These are phyloP conservation scores for Calocera cornea DNA, from an alignment of 768 basidiomycete genomes.

Conservation along the genomic window DNA sequence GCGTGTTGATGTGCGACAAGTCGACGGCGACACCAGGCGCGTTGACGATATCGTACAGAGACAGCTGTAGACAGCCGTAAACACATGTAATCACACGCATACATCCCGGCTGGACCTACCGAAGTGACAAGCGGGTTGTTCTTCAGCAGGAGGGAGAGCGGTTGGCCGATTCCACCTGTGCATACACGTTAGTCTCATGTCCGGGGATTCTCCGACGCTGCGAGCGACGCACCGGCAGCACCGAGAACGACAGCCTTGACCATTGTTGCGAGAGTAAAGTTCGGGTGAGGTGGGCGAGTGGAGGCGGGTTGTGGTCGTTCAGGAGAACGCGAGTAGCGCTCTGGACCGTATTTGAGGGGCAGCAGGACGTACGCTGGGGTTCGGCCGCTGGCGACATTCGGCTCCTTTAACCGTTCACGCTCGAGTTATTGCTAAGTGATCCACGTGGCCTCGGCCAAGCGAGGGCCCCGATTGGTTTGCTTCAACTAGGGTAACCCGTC, in stretches of 20 bases:
- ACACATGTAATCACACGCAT: slow-evolving; percentile 1
- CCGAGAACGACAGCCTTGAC: slow-evolving; percentile 90
- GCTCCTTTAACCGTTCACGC: too few relatives aligned
- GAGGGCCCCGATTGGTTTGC: too few relatives aligned
- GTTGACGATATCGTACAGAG: slow-evolving; percentile 91
- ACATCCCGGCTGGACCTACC: slow-evolving; percentile 28
- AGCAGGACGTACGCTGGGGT: neutral
- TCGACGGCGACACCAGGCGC: slow-evolving; percentile 96
- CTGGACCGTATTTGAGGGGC: neutral
- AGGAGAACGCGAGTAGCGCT: neutral
- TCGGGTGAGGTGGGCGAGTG: slow-evolving; percentile 1
- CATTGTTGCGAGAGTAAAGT: slow-evolving; percentile 26
- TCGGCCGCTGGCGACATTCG: neutral
- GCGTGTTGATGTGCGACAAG: slow-evolving; percentile 83
- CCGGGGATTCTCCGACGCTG: neutral
- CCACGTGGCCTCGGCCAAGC: too few relatives aligned
- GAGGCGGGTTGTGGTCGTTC: slow-evolving; percentile 3
- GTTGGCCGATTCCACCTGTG: slow-evolving; percentile 91
- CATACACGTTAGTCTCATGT: neutral
- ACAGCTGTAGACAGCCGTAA: slow-evolving; percentile 37
- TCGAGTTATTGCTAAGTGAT: too few relatives aligned
- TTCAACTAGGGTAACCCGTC: too few relatives aligned
- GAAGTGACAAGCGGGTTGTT: slow-evolving; percentile 64
- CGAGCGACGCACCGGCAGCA: slow-evolving; percentile 56
- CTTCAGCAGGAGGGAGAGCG: slow-evolving; percentile 85